These are phyloP conservation scores for Lignosus rhinocerotis DNA, from an alignment of 1,284 basidiomycete species.

Conservation along the genomic window DNA sequence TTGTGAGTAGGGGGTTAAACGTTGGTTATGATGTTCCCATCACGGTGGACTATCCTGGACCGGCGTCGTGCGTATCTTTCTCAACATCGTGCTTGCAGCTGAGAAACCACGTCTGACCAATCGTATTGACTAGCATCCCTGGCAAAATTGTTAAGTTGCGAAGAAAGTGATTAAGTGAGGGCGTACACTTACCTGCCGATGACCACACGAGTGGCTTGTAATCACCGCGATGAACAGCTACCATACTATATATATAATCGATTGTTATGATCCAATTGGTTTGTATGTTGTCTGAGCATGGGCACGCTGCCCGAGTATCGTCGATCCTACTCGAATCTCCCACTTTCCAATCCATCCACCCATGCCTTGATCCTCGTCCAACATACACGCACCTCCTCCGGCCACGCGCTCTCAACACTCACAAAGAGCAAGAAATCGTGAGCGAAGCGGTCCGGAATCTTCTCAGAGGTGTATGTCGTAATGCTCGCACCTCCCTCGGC, in stretches of 20 bases:
- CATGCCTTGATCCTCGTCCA: conserved; percentile 17
- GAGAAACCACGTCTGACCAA: not conserved
- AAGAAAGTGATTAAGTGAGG: too few relatives aligned
- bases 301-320: not conserved
- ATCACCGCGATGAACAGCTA: too few relatives aligned
- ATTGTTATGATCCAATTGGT: not conserved
- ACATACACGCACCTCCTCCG: conserved; percentile 14
- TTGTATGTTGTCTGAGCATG: not conserved
- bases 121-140: not conserved
- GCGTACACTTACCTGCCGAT: too few relatives aligned
- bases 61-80: conserved; percentile 4
- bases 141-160: conserved; percentile 4
- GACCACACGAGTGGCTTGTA: too few relatives aligned
- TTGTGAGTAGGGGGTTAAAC: conserved; percentile 2
- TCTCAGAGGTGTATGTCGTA: conserved; percentile 3
- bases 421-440: conserved; percentile 21
- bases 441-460: conserved; percentile 16
- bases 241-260: not conserved
- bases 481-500: not conserved
- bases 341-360: not conserved
- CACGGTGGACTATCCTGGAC: conserved; percentile 14
- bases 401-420: conserved; percentile 13
- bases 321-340: not conserved
- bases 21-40: conserved; percentile 8
- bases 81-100: not conserved